phyloP scores from a whole-genome alignment of 2,329 filamentous ascomycete genomes.

The Arthrobotrys pseudoclavata region DNA sequence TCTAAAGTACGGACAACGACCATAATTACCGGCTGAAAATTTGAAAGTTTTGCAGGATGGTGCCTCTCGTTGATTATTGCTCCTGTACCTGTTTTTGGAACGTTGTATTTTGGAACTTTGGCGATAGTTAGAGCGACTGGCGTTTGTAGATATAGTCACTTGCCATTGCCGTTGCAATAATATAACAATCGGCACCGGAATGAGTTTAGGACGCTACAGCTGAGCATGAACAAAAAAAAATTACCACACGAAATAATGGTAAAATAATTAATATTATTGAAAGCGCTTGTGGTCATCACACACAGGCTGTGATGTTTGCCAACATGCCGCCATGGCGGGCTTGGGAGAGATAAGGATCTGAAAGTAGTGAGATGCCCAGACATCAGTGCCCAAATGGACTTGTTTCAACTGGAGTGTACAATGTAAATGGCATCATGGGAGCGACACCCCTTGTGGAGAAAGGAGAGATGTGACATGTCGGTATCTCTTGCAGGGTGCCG shows the following conservation, averaged over 20 bases:
- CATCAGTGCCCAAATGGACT: constrained; percentile 10
- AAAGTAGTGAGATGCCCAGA: constrained; percentile 30
- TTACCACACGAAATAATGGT: background rate
- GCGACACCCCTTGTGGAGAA: constrained; percentile 23
- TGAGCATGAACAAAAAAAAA: background rate
- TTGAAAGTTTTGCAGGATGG: background rate
- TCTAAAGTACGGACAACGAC: constrained; percentile 65
- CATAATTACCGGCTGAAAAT: background rate
- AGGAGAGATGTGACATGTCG: constrained; percentile 27
- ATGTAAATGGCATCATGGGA: constrained; percentile 21
- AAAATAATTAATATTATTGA: constrained; percentile 9
- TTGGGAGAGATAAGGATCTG: constrained; percentile 24
- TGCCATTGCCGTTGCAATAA: background rate
- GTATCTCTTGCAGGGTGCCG: constrained; percentile 34
- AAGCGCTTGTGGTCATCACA: constrained; percentile 6
- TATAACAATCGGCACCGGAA: background rate
- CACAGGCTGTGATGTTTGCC: constrained; percentile 23
- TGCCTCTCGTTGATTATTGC: background rate
- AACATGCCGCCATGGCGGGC: constrained; percentile 9
- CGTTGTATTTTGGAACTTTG: constrained; percentile 31
- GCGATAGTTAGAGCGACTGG: constrained; percentile 14
- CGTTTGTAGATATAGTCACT: background rate
- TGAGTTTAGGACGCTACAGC: background rate
- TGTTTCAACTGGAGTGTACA: constrained; percentile 14
- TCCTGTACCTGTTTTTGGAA: background rate